These are phyloP conservation scores for Ophiorrhiza pumila DNA, from an alignment of 257 asterid species.

Conservation along the genomic window DNA sequence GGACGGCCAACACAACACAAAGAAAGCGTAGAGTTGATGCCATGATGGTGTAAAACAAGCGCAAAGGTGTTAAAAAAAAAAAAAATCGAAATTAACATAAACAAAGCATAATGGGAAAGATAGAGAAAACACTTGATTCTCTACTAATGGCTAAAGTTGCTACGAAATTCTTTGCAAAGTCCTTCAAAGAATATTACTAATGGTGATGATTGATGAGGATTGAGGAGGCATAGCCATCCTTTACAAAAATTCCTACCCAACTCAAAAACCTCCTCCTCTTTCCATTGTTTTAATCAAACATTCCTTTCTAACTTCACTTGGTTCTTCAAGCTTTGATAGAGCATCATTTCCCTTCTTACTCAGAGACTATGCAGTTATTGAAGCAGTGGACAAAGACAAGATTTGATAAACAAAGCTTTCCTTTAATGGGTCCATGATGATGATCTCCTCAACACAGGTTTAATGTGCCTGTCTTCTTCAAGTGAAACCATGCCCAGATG, in stretches of 20 bases:
- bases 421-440: constrained; percentile 46
- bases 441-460: constrained; percentile 52
- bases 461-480: constrained; percentile 58
- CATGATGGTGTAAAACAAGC: no score
- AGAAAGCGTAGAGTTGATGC: no score
- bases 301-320: no score
- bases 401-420: not conserved
- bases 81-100: no score
- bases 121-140: no score
- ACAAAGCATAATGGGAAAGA: no score
- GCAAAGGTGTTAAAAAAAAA: no score
- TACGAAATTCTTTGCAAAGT: not conserved
- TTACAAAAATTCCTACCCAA: not conserved
- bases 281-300: not conserved
- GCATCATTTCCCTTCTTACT: not conserved
- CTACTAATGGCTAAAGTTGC: not conserved
- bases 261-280: not conserved
- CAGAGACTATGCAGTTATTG: not conserved
- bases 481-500: constrained; percentile 60
- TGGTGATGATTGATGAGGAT: no score
- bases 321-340: not conserved
- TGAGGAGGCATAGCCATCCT: not conserved
- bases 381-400: not conserved
- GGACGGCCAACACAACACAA: no score
- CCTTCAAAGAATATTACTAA: not conserved